Evolutionary conservation across 2,329 filamentous ascomycete genomes (phyloP).

Genomic region (Zymoseptoria tritici): DNA sequence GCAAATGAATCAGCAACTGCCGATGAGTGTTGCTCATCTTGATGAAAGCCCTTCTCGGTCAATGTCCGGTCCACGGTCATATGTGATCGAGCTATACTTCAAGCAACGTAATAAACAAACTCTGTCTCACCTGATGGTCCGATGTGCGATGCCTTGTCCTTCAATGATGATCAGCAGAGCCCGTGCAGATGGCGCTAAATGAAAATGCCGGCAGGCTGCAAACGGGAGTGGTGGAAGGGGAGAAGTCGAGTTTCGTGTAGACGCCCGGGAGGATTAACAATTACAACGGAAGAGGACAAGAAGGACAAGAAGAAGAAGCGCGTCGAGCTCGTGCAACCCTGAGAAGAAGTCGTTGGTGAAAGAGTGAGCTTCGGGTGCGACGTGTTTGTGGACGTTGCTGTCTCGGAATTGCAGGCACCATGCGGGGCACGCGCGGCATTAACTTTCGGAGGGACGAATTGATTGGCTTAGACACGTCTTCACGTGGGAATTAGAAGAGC

Average conservation of each 20-base stretch:
- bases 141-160: background rate
- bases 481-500: background rate
- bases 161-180: background rate
- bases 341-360: background rate
- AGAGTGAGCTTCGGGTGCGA: background rate
- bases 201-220: background rate
- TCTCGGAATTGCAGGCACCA: background rate
- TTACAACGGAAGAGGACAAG: background rate
- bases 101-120: background rate
- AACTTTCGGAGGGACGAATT: background rate
- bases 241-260: background rate
- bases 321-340: background rate
- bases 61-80: background rate
- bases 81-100: background rate
- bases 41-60: background rate
- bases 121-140: background rate
- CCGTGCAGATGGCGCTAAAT: background rate
- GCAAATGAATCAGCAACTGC: slow-evolving; percentile 1
- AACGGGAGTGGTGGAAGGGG: background rate
- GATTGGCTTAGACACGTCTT: background rate
- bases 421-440: background rate
- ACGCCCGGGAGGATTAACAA: background rate
- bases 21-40: slow-evolving; percentile 3
- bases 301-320: background rate
- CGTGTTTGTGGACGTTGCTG: background rate